These are phyloP conservation scores for Aspergillus sclerotiicarbonarius DNA, from an alignment of 495 filamentous ascomycete species.

Conservation along the genomic window DNA sequence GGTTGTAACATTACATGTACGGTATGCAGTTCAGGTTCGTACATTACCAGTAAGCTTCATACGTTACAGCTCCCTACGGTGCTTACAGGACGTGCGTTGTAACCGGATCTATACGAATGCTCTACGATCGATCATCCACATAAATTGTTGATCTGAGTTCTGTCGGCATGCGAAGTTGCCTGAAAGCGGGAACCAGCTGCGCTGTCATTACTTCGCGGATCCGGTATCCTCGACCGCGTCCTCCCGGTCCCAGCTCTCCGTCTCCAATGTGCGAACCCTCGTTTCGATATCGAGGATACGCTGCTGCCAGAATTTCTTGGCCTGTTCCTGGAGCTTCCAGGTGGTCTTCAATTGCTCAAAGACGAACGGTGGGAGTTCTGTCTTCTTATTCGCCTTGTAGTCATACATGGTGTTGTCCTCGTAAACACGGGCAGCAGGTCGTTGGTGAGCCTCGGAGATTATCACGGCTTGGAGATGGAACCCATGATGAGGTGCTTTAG, in stretches of 20 bases:
- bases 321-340: conserved; percentile 65
- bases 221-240: conserved; percentile 73
- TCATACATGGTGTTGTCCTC: conserved; percentile 89
- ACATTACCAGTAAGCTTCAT: neutral
- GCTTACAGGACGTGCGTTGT: neutral
- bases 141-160: neutral
- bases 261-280: conserved; percentile 61
- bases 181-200: neutral
- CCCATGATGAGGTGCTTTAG: conserved; percentile 39
- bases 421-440: conserved; percentile 72
- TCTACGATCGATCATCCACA: neutral
- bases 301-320: conserved; percentile 42
- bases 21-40: neutral
- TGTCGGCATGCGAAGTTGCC: neutral
- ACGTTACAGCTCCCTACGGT: neutral
- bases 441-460: conserved; percentile 74
- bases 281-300: conserved; percentile 55
- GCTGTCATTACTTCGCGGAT: conserved; percentile 32
- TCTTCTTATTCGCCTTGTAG: conserved; percentile 58
- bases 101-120: neutral
- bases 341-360: conserved; percentile 61
- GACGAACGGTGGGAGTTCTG: conserved; percentile 64
- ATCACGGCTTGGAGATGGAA: conserved; percentile 63
- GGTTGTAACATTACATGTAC: neutral
- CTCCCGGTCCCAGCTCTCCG: conserved; percentile 68